phyloP scores from a whole-genome alignment of 768 basidiomycete species.

The Lactarius hengduanensis region DNA sequence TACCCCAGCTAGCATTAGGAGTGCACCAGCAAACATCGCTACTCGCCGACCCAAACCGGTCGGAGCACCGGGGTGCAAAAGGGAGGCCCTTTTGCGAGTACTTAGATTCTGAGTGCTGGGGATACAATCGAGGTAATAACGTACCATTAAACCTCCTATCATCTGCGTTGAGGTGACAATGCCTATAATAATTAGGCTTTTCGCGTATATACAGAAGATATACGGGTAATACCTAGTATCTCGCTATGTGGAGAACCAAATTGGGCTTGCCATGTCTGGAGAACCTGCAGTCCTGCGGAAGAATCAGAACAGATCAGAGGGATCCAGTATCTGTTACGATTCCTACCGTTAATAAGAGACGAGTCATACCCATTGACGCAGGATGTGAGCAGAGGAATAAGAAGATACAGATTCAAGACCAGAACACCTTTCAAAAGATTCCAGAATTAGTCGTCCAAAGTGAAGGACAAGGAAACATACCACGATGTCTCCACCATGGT shows the following conservation, averaged over 20 bases:
- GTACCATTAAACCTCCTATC: conserved; percentile 52
- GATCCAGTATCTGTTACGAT: background rate
- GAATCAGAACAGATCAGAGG: background rate
- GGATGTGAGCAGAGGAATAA: conserved; percentile 64
- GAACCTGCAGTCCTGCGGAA: conserved; percentile 58
- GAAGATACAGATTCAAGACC: conserved; percentile 54
- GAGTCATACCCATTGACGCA: conserved; percentile 67
- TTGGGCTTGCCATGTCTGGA: conserved; percentile 60
- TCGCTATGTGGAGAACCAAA: conserved; percentile 54
- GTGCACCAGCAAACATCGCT: conserved; percentile 57
- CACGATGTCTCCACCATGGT: conserved; percentile 60
- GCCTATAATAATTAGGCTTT: conserved; percentile 38
- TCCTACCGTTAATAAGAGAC: conserved; percentile 57
- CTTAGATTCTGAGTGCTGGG: background rate
- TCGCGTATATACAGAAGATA: background rate
- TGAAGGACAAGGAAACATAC: conserved; percentile 36
- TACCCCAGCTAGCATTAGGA: conserved; percentile 65
- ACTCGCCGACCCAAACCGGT: conserved; percentile 59
- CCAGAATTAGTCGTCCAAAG: background rate
- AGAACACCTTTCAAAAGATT: conserved; percentile 47
- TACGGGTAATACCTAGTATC: conserved; percentile 46
- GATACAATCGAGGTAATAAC: conserved; percentile 25
- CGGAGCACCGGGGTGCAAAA: conserved; percentile 59
- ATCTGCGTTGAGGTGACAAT: conserved; percentile 65
- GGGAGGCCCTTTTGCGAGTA: conserved; percentile 48